Evolutionary conservation across 176 grass and related monocot species (phyloP).

Genomic region (Echinochloa phyllopogon): DNA sequence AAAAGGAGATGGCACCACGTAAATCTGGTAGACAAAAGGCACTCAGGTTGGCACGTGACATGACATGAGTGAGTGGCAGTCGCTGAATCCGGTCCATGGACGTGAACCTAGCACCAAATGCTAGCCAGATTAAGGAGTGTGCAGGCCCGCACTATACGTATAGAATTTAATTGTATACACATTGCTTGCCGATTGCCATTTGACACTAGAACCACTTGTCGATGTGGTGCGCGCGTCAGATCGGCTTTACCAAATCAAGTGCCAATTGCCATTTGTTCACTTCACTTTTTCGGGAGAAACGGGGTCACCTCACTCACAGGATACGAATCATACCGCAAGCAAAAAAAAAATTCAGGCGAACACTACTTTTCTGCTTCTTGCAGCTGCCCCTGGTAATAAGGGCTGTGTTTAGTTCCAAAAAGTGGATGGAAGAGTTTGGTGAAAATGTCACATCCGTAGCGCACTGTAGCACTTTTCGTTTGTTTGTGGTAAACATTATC

Average conservation of each 20-base stretch:
- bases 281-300: neutral
- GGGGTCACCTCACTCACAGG: neutral
- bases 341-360: neutral
- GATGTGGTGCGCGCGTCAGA: neutral
- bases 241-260: neutral
- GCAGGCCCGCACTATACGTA: neutral
- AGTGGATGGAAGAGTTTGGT: too few relatives aligned
- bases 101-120: constrained; percentile 15
- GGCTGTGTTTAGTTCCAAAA: too few relatives aligned
- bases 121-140: neutral
- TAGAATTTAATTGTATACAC: neutral
- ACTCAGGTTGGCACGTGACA: neutral
- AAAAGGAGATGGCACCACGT: constrained; percentile 12
- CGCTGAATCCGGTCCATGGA: neutral
- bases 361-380: neutral
- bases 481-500: too few relatives aligned
- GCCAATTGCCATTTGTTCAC: neutral
- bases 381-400: too few relatives aligned
- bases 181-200: neutral
- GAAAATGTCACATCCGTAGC: too few relatives aligned
- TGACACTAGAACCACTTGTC: constrained; percentile 16
- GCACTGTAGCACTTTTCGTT: too few relatives aligned
- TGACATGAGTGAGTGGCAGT: neutral
- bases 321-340: constrained; percentile 6
- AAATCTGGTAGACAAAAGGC: neutral